Evolutionary conservation across 1,284 basidiomycete genomes (phyloP), one percentile per base, ranked within the genome.

Genomic region (Tilletia walkeri): DNA sequence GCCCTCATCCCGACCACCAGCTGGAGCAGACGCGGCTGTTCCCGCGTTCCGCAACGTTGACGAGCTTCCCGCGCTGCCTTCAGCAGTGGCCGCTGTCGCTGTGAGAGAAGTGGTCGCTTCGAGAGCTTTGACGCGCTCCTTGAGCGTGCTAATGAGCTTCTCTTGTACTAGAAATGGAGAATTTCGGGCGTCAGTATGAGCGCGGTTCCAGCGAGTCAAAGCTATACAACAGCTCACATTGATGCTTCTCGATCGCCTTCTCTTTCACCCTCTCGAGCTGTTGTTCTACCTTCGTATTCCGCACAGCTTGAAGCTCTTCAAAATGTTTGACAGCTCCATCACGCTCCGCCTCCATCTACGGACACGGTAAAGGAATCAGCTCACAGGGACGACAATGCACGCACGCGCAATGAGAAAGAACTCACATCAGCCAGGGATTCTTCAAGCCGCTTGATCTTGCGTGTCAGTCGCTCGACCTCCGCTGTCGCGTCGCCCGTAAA

Each of bases 311-410:
- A n/a, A 82, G 72, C 50, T 77, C 71, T 67, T 82, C 80, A 69
- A 80, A 78, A 69, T 82, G 78, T 2, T 71, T 66, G 69, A 81
- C 79, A n/a, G 80, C 71, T 5, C 77, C 77, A 54, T 81, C 79
- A 30, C 75, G 72, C 71, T 82, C 78, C 54, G 70, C 63, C 0
- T 67, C 65, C 66, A 79, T 45, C 63, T 71, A 30, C 2, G 5
- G 12, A 56, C 2, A 34, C 1, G 54, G 20, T 2, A 20, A 56
- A 34, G 10, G 34, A 56, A n/a, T 14, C 54, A 56, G 54, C 18
- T 45, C 1, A 45, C 41, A 45, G 0, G 14, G 41, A 45, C 41
- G 41, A 3, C 41, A 14, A 45, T 2, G 24, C 24, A 30, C 24
- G 50, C 18, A 4, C 50, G n/a, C n/a, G 18, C 10, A 53, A n/a